These are phyloP conservation scores for Ploettnerulaceae sp. DNA, from an alignment of 2,329 filamentous ascomycete genomes.

Conservation along the genomic window DNA sequence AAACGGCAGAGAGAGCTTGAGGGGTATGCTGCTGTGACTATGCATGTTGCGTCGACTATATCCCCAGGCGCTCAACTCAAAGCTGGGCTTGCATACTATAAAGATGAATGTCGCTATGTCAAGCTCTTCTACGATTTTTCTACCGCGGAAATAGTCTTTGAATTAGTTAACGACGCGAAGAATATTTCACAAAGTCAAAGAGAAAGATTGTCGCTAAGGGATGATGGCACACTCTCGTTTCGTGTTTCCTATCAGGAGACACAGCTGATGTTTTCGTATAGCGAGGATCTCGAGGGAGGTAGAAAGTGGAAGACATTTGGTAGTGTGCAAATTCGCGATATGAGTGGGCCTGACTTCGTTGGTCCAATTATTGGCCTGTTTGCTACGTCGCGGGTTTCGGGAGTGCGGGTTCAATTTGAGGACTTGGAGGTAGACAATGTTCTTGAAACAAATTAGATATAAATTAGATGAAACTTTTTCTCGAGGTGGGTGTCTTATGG, in stretches of 20 bases:
- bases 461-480: too few species aligned
- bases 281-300: constrained; percentile 1
- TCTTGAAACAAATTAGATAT: too few species aligned
- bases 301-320: constrained; percentile 17
- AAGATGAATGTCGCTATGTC: constrained; percentile 7
- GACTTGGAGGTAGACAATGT: constrained; percentile 1
- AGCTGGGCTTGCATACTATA: constrained; percentile 8
- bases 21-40: not conserved
- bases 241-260: constrained; percentile 2
- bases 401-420: not conserved
- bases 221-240: not conserved
- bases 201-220: not conserved
- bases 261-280: constrained; percentile 9
- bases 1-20: constrained; percentile 19
- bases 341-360: constrained; percentile 34
- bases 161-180: constrained; percentile 2
- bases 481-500: too few species aligned
- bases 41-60: not conserved
- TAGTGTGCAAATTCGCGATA: constrained; percentile 28
- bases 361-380: constrained; percentile 34
- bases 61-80: not conserved
- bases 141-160: not conserved
- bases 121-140: constrained; percentile 6
- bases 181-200: constrained; percentile 4
- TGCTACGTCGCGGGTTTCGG: constrained; percentile 13